Conservation (phyloP, 495 filamentous ascomycete species). For the Penicillium bovifimosum region DNA sequence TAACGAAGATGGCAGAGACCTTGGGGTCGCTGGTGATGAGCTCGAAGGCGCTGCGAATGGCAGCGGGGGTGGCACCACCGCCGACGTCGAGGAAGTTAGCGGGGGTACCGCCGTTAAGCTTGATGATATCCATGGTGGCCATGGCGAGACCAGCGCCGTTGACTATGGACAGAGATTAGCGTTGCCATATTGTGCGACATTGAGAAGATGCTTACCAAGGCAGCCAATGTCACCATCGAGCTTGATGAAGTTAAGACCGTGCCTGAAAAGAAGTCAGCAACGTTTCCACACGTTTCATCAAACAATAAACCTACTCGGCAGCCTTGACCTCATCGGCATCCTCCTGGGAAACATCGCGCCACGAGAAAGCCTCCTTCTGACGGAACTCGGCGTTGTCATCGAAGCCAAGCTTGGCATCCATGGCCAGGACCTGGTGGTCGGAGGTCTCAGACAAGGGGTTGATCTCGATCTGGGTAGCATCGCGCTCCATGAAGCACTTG, state of each 20-base stretch:
- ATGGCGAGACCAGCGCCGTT: slow-evolving; percentile 98
- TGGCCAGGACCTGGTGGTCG: slow-evolving; percentile 94
- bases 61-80: slow-evolving; percentile 91
- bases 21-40: slow-evolving; percentile 98
- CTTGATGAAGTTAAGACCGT: slow-evolving; percentile 98
- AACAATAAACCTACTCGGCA: slow-evolving; percentile 55
- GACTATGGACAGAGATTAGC: slow-evolving; percentile 46
- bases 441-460: slow-evolving; percentile 96
- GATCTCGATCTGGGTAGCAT: slow-evolving; percentile 99
- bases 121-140: slow-evolving; percentile 99
- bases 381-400: slow-evolving; percentile 99
- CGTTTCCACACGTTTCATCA: neutral
- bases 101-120: slow-evolving; percentile 92
- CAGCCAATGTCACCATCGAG: slow-evolving; percentile 98
- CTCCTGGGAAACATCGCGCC: slow-evolving; percentile 92
- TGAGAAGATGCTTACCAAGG: slow-evolving; percentile 45
- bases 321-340: slow-evolving; percentile 96
- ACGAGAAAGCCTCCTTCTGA: slow-evolving; percentile 90
- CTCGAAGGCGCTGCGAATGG: slow-evolving; percentile 95
- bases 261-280: slow-evolving; percentile 32
- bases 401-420: slow-evolving; percentile 97
- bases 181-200: neutral
- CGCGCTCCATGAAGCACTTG: slow-evolving; percentile 95
- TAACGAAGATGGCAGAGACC: slow-evolving; percentile 98
- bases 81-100: slow-evolving; percentile 99